Conservation (phyloP, 192 early-diverging fungal species). For the Helicostylum pulchrum region DNA sequence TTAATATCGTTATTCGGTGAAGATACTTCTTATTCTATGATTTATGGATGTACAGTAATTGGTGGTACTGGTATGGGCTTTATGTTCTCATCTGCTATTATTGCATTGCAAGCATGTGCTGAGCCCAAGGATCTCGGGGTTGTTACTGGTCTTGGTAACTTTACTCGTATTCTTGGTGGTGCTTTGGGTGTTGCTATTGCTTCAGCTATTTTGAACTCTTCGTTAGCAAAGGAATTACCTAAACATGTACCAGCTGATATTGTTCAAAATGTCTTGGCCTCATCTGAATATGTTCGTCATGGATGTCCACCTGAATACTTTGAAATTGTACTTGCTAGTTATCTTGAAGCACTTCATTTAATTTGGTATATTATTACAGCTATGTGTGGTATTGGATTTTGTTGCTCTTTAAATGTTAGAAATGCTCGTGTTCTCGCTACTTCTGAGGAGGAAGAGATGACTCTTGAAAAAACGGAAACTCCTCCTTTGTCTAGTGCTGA, state of each 20-base stretch:
- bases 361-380: constrained; percentile 29
- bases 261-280: constrained; percentile 9
- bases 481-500: no score
- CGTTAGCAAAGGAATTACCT: constrained; percentile 21
- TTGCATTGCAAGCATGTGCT: constrained; percentile 29
- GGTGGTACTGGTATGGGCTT: constrained; percentile 25
- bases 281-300: constrained; percentile 22
- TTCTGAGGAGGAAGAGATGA: no score
- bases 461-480: no score
- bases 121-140: constrained; percentile 35
- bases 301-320: constrained; percentile 23
- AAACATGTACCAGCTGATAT: constrained; percentile 11
- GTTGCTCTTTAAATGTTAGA: background rate
- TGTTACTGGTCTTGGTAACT: constrained; percentile 35
- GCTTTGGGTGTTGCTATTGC: constrained; percentile 36
- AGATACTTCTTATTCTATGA: constrained; percentile 8
- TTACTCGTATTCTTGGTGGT: constrained; percentile 32
- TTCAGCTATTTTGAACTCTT: constrained; percentile 30
- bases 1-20: constrained; percentile 60
- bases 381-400: constrained; percentile 15
- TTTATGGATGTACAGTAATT: constrained; percentile 22
- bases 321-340: constrained; percentile 11
- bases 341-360: constrained; percentile 23
- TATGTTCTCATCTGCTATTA: constrained; percentile 32
- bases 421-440: no score